Evolutionary conservation across 441 rosid species (phyloP).

Genomic region (Arabidopsis lyrata): DNA sequence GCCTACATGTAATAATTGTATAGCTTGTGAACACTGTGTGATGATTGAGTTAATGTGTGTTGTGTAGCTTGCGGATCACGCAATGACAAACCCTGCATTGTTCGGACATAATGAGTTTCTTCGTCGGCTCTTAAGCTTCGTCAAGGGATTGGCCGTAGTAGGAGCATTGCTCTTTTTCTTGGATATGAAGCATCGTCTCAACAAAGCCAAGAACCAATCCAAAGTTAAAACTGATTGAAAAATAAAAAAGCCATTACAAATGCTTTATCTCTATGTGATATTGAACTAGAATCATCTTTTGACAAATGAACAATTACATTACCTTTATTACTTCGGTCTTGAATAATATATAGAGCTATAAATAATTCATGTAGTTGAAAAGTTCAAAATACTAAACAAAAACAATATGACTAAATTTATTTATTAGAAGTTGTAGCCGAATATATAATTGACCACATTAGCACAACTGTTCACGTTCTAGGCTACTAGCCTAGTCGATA

Average conservation of each 20-base stretch:
- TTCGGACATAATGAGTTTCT: constrained; percentile 43
- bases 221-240: constrained; percentile 44
- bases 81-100: constrained; percentile 28
- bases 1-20: not conserved
- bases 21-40: not conserved
- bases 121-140: constrained; percentile 31
- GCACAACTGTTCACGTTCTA: constrained; percentile 6
- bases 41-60: constrained; percentile 14
- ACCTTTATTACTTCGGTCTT: not conserved
- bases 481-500: not conserved
- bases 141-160: constrained; percentile 36
- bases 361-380: not conserved
- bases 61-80: constrained; percentile 43
- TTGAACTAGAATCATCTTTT: not conserved
- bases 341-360: not conserved
- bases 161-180: constrained; percentile 47
- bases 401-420: not conserved
- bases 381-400: too few species aligned
- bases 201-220: constrained; percentile 39
- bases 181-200: constrained; percentile 40
- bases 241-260: not conserved
- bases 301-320: not conserved
- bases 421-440: not conserved
- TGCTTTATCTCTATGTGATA: constrained; percentile 11
- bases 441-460: not conserved